Evolutionary conservation across 2,329 filamentous ascomycete genomes (phyloP), one percentile per base, ranked within the genome.

Genomic region (Hirsutella minnesotensis): DNA sequence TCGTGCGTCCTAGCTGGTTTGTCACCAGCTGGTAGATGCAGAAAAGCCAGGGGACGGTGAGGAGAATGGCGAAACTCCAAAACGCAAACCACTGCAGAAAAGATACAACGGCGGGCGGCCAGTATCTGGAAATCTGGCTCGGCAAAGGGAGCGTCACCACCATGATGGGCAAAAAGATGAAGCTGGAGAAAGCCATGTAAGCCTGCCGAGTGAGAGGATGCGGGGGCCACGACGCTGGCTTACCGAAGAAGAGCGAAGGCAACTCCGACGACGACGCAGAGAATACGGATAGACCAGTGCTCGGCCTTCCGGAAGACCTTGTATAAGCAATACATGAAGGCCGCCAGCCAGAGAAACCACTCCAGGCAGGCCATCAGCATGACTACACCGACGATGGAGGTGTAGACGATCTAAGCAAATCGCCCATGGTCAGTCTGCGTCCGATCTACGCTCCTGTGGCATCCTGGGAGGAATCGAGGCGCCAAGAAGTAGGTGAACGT

Each of bases 1-100:
- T 87, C 35, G 74, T 81, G 49, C 87, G 78, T 19, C 90, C 89
- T 21, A 96, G 71, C 29, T 86, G 83, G 53, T 92, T 84, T 9
- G 86, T 94, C 44, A 94, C 84, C 5, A 95, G 75, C 55, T 94
- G 84, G 57, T 94, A 95, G 44, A 96, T 76, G 61, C 89, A 95
- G 56, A 95, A 85, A 3, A 95, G 73, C 87, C 88, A 95, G 0
- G 92, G 92, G 2, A 95, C 71, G 1, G 84, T 87, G 45, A 98
- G 67, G 9, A 96, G 77, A 49, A 79, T 77, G 1, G 89, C 83
- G 52, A 96, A 96, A 22, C 83, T 81, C 81, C 86, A 95, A 61
- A 96, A 96, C 4, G 88, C 89, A 56, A 96, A 95, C 84, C 87
- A 94, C 58, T 95, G 89, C 13, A 96, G 72, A 38, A 84, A 72